Evolutionary conservation across 768 basidiomycete genomes (phyloP).

Genomic region (Hirschioporus abietinus): DNA sequence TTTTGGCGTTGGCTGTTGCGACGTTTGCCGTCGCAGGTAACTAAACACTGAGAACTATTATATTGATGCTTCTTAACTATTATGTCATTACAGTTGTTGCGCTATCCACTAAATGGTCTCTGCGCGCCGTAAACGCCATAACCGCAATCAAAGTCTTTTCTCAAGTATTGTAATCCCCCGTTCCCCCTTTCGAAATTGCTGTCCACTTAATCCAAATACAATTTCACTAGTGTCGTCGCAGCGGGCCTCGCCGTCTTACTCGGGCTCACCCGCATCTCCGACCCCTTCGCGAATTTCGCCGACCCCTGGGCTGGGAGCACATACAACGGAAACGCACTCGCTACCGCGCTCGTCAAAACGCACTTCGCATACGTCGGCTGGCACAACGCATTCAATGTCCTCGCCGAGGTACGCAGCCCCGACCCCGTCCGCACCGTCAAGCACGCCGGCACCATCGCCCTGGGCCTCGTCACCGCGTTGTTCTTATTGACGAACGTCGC

Average conservation of each 20-base stretch:
- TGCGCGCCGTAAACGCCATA: slow-evolving; percentile 20
- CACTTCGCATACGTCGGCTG: slow-evolving; percentile 27
- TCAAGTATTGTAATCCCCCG: slow-evolving; percentile 15
- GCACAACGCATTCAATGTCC: slow-evolving; percentile 41
- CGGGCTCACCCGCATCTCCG: slow-evolving; percentile 21
- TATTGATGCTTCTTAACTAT: not conserved
- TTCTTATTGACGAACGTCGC: slow-evolving; percentile 44
- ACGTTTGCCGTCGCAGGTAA: slow-evolving; percentile 18
- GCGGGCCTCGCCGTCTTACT: slow-evolving; percentile 21
- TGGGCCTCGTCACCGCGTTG: slow-evolving; percentile 40
- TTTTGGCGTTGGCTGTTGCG: slow-evolving; percentile 19
- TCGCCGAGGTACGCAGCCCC: slow-evolving; percentile 32
- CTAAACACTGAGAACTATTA: not conserved
- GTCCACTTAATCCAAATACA: not conserved
- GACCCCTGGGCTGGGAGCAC: slow-evolving; percentile 23
- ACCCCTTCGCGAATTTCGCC: slow-evolving; percentile 27
- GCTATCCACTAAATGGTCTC: slow-evolving; percentile 25
- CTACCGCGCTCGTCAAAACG: slow-evolving; percentile 25
- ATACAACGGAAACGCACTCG: slow-evolving; percentile 20
- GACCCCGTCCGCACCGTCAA: slow-evolving; percentile 43
- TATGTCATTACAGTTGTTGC: slow-evolving; percentile 17
- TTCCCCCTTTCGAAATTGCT: slow-evolving; percentile 3
- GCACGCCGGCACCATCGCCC: slow-evolving; percentile 38
- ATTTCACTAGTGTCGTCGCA: slow-evolving; percentile 17
- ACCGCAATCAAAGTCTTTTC: slow-evolving; percentile 21